These are phyloP conservation scores for Phytopythium aichiense DNA, from an alignment of 352 stramenopile species.

Conservation along the genomic window DNA sequence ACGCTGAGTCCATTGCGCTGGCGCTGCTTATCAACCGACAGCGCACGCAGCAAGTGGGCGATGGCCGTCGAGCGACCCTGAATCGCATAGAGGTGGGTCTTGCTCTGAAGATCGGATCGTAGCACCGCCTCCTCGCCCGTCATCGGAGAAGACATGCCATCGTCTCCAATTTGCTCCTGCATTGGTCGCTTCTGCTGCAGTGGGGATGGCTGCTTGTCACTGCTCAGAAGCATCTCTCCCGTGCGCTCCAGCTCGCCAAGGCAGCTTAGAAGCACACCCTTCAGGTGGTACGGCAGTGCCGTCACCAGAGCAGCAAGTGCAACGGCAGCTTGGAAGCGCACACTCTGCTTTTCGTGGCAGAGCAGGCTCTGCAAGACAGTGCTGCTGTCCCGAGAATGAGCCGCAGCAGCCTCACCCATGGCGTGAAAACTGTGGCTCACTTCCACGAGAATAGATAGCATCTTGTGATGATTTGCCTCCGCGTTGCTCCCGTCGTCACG, in stretches of 20 bases:
- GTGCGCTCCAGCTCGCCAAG: conserved; percentile 33
- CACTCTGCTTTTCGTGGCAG: conserved; percentile 69
- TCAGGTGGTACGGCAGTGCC: conserved; percentile 59
- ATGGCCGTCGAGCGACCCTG: conserved; percentile 70
- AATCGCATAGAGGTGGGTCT: conserved; percentile 68
- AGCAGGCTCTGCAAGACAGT: conserved; percentile 37
- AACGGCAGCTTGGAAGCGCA: conserved; percentile 65
- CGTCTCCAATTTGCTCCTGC: background rate
- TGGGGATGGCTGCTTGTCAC: background rate
- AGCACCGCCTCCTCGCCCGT: background rate
- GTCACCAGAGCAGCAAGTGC: conserved; percentile 59
- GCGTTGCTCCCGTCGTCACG: conserved; percentile 30
- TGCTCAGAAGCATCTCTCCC: conserved; percentile 25
- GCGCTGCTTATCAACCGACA: conserved; percentile 33
- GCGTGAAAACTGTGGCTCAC: conserved; percentile 65
- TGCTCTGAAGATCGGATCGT: conserved; percentile 39
- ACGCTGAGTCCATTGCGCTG: conserved; percentile 42
- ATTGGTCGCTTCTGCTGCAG: background rate
- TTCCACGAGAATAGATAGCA: conserved; percentile 54
- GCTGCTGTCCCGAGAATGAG: conserved; percentile 34
- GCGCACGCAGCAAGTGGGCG: conserved; percentile 52
- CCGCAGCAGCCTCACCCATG: conserved; percentile 56
- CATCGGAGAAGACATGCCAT: background rate
- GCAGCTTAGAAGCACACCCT: conserved; percentile 39
- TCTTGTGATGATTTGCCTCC: conserved; percentile 63